Base-by-base conservation (phyloP, 441 rosid species). In the Rhodomyrtus psidioides region DNA sequence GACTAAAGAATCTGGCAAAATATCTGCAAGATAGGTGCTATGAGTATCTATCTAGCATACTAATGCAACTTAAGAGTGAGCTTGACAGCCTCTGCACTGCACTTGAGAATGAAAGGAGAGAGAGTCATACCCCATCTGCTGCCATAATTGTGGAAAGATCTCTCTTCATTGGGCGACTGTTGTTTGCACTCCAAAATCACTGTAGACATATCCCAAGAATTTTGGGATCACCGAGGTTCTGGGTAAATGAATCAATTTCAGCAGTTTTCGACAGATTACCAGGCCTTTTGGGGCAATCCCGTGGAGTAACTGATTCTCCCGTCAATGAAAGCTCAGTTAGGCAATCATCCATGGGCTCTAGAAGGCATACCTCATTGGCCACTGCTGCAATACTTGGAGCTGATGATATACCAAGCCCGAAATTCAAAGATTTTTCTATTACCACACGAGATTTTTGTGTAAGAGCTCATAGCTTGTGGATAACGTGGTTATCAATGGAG, bases 141-240 rank as follows among this genome's bases (percentile, higher is more conserved):
- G 93, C 96, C 87, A 91, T 94, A 82, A 89, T 94, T 88, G 93
- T 98, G 83, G 98, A 95, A 91, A 95, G 93, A 92, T 91, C 99
- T 27, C 96, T 98, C 89, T 96, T 95, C 89, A 90, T 98, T 84
- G 99, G 99, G 87, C 95, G 99, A 87, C 94, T 98, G 76, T 88
- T 96, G 90, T 98, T 94, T 91, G 97, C 99, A 58, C 92, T 98
- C 79, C 94, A 92, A 88, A 94, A 93, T 85, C 97, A 98, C 92
- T 94, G 96, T 56, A 94, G 92, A 88, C 97, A 96, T 86, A 91
- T 98, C 89, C 96, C 98, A 23, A 86, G 96, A 83, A 88, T 95
- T 86, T 96, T 96, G 53, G 98, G 99, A 82, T 95, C 99, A 90
- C 99, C 99, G 65, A 93, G 99, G 88, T 93, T 94, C 90, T 98